These are phyloP conservation scores for Colletotrichum endophyticum DNA, from an alignment of 2,329 filamentous ascomycete genomes.

Conservation along the genomic window DNA sequence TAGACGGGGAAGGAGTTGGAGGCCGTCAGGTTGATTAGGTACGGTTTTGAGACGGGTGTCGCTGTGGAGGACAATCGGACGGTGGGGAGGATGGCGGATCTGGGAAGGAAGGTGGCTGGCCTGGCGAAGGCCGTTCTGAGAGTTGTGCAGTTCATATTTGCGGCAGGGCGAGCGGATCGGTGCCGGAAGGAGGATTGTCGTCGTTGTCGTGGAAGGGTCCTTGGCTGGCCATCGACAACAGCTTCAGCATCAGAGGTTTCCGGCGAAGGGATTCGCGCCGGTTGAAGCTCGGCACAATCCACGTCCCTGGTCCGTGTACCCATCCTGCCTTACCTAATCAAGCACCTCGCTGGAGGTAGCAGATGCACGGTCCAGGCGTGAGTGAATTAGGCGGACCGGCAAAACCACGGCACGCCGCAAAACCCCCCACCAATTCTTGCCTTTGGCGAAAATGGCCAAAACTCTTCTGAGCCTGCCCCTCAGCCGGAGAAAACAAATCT, in stretches of 20 bases:
- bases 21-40: slow-evolving; percentile 74
- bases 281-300: slow-evolving; percentile 11
- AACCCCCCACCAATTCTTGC: slow-evolving; percentile 22
- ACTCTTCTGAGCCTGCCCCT: slow-evolving; percentile 21
- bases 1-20: slow-evolving; percentile 81
- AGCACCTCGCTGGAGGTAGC: fast-evolving
- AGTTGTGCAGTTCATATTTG: neutral
- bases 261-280: slow-evolving; percentile 14
- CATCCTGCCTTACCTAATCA: neutral
- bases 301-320: neutral
- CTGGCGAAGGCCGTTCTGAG: neutral
- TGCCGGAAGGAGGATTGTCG: neutral
- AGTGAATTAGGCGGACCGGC: slow-evolving; percentile 13
- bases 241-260: slow-evolving; percentile 7
- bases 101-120: neutral
- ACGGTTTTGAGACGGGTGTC: slow-evolving; percentile 46
- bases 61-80: slow-evolving; percentile 17
- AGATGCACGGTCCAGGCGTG: neutral
- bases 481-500: slow-evolving; percentile 10
- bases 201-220: neutral
- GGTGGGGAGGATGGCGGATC: neutral
- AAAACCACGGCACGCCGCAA: slow-evolving; percentile 18
- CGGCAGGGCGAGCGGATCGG: no score
- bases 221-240: neutral
- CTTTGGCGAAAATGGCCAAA: slow-evolving; percentile 25